Evolutionary conservation across 495 filamentous ascomycete species (phyloP), one percentile per base, ranked within the genome.

Genomic region (Aspergillus taichungensis): DNA sequence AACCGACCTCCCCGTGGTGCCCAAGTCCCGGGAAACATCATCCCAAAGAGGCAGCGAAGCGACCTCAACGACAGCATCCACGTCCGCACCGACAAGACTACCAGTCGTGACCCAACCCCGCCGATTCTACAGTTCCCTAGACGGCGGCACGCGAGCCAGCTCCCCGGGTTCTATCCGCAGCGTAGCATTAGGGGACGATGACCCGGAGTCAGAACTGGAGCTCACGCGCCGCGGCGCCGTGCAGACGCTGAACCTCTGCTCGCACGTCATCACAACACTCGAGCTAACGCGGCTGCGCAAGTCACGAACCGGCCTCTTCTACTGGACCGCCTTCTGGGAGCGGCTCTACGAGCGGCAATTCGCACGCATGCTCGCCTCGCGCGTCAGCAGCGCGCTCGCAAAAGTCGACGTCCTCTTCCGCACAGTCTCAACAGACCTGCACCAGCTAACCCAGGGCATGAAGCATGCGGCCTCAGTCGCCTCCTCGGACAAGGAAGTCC

Each of bases 281-380:
- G 58, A 61, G 34, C 34, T 57, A 8, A 54, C 50, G 8, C 53
- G 58, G 3, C 47, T 61, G 27, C 52, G 47, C 37, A 57, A 57
- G n/a, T 56, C 58, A 6, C 52, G 58, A 24, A 43, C 33, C 11
- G 58, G 58, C 8, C 40, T 53, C 10, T 47, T 37, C 30, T 34
- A 54, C 42, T 61, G 58, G 58, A 32, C 54, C 11, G 36, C 42
- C 10, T 57, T 57, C 45, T 61, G 58, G 58, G 41, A 56, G 6
- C 45, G 38, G 9, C 37, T 57, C 14, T 61, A 57, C 35, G 36
- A 49, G 0, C 52, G 52, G 2, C 33, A 42, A 11, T 51, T 56
- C 39, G 43, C 46, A 1, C 43, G 41, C 8, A 11, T 38, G 1
- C 34, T 61, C 4, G 31, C 38, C 7, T 36, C 34, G 12, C 40